Evolutionary conservation across 176 grass and related monocot genomes (phyloP).

Genomic region (Avena insularis): DNA sequence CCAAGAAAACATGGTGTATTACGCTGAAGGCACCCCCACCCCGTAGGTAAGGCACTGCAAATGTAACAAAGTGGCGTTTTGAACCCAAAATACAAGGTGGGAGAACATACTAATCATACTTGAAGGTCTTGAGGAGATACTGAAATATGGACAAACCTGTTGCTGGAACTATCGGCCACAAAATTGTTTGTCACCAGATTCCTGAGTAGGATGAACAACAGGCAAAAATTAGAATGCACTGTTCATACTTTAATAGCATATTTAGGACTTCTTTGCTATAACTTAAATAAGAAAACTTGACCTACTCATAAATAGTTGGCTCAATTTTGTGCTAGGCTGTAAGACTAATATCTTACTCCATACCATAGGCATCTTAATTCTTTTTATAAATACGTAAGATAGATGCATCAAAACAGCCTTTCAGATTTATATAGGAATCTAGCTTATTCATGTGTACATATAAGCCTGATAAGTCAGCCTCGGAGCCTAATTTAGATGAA

Average conservation of each 20-base stretch:
- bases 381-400: not conserved
- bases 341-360: not conserved
- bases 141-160: slow-evolving; percentile 52
- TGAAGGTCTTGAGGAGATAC: not conserved
- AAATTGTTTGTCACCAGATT: slow-evolving; percentile 93
- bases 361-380: no score
- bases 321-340: not conserved
- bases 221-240: slow-evolving; percentile 25
- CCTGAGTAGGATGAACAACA: slow-evolving; percentile 49
- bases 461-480: not conserved
- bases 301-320: not conserved
- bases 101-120: not conserved
- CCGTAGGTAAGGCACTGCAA: slow-evolving; percentile 57
- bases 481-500: not conserved
- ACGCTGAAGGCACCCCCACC: slow-evolving; percentile 72
- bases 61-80: not conserved
- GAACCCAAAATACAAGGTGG: not conserved
- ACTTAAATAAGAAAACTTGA: not conserved
- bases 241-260: slow-evolving; percentile 4
- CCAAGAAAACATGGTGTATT: slow-evolving; percentile 66
- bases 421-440: not conserved
- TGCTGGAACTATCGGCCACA: slow-evolving; percentile 58
- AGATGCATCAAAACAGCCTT: not conserved
- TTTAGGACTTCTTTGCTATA: not conserved
- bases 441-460: slow-evolving; percentile 20